Evolutionary conservation across 192 early-diverging fungal genomes (phyloP), one percentile per base, ranked within the genome.

Genomic region (Mortierella hygrophila): DNA sequence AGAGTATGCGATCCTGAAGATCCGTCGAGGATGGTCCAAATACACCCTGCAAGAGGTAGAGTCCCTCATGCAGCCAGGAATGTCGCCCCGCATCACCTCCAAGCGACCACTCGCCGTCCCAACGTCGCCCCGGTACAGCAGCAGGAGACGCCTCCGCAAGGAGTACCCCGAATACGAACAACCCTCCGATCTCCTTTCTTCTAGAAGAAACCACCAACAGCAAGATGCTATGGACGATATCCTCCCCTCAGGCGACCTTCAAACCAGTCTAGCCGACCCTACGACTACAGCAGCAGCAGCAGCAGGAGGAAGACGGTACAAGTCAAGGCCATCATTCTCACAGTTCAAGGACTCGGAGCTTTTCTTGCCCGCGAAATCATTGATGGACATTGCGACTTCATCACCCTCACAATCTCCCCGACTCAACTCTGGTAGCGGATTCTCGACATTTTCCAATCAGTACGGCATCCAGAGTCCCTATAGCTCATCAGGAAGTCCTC

Each of bases 1-100:
- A 10, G 82, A 83, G 44, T 83, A 78, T 52, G 82, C 82, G 9
- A 74, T 83, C 63, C 72, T 83, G 42, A 83, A 83, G 49, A 83
- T 83, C 71, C 82, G 82, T 54, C 71, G 82, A 4, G 82, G 82
- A 6, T 83, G 82, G 82, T 83, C 82, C 29, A 83, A 83, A 20
- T 83, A 78, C 72, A 83, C 82, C 20, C 76, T 83, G 7, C 76
- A 78, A 16, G 82, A 83, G 72, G 72, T 83, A 26, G 82, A 83
- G 71, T 78, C 82, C 2, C 72, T 83, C 38, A 42, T 71, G 11
- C 60, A 72, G 55, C 41, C 80, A 10, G 44, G 32, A 23, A 41
- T 54, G 68, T 69, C 74, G 9, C 74, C 54, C 13, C 80, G 72
- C 29, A 35, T 75, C 70, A 54, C 44, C 46, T 44, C 57, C 35